Percentiles rank a stretch among this genome's conserved stretches.
These are phyloP conservation scores for Capsella rubella DNA, from an alignment of 441 rosid species.

Conservation along the genomic window DNA sequence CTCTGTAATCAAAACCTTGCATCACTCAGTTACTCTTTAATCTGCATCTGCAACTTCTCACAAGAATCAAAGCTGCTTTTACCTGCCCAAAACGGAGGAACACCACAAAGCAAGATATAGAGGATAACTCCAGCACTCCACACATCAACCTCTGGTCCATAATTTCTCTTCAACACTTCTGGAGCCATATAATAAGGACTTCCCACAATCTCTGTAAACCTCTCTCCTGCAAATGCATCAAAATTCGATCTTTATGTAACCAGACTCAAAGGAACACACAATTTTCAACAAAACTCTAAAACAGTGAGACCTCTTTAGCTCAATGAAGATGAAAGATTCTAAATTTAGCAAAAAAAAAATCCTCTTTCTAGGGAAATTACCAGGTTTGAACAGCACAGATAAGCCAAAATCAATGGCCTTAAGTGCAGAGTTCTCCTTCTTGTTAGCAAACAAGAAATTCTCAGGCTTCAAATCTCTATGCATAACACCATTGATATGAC, in stretches of 20 bases:
- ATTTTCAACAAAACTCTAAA: not conserved
- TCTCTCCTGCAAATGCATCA: constrained; percentile 65
- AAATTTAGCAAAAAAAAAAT: constrained; percentile 6
- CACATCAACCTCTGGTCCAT: constrained; percentile 93
- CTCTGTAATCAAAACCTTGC: constrained; percentile 55
- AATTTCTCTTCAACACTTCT: constrained; percentile 86
- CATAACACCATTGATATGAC: constrained; percentile 92
- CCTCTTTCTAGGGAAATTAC: constrained; percentile 1
- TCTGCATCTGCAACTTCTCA: not conserved
- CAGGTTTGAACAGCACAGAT: constrained; percentile 81
- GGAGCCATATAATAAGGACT: constrained; percentile 99
- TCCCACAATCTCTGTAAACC: constrained; percentile 91
- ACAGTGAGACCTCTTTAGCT: not conserved
- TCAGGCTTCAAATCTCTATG: constrained; percentile 98
- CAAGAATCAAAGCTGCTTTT: constrained; percentile 12
- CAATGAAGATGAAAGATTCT: constrained; percentile 25
- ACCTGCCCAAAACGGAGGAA: constrained; percentile 99
- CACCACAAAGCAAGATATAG: constrained; percentile 89
- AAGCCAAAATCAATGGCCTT: constrained; percentile 96
- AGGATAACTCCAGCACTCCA: constrained; percentile 98
- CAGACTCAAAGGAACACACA: constrained; percentile 4
- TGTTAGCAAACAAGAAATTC: constrained; percentile 89
- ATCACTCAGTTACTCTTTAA: not conserved
- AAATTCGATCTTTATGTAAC: not conserved
- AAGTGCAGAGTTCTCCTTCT: constrained; percentile 84